A percentile compares a stretch with the other conserved stretches of the same genome.
Conservation (phyloP, 2,329 filamentous ascomycete species). For the Colletotrichum australisinense region DNA sequence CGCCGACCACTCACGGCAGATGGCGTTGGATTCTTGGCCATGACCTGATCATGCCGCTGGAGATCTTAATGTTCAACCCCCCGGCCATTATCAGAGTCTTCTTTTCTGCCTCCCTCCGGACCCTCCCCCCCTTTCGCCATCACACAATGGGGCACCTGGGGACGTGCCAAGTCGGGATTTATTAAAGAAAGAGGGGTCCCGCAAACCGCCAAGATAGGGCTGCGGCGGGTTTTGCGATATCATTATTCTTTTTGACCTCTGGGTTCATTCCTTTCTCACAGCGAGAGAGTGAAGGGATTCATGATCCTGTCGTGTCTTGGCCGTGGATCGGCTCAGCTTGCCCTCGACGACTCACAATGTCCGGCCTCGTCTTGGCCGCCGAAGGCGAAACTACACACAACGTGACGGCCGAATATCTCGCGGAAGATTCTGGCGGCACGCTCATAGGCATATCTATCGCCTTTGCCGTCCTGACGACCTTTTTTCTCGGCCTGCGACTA, state of each 20-base stretch:
- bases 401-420: conserved; percentile 24
- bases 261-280: conserved; percentile 8
- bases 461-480: conserved; percentile 25
- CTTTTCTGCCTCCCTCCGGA: not conserved
- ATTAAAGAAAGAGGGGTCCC: conserved; percentile 24
- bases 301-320: conserved; percentile 28
- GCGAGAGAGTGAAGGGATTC: not conserved
- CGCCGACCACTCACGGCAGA: not conserved
- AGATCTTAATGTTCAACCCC: conserved; percentile 13
- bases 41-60: not conserved
- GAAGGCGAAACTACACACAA: not conserved
- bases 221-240: not conserved
- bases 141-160: not conserved
- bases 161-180: conserved; percentile 19
- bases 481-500: conserved; percentile 26
- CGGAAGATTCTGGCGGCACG: conserved; percentile 25
- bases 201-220: conserved; percentile 5
- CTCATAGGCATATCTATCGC: conserved; percentile 39
- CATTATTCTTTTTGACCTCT: not conserved
- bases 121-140: not conserved
- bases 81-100: not conserved
- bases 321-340: conserved; percentile 30
- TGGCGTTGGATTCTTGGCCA: not conserved
- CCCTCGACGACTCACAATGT: conserved; percentile 11
- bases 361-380: conserved; percentile 5